Conservation (phyloP, 2,329 filamentous ascomycete species). For the Monosporascus cannonballus region DNA sequence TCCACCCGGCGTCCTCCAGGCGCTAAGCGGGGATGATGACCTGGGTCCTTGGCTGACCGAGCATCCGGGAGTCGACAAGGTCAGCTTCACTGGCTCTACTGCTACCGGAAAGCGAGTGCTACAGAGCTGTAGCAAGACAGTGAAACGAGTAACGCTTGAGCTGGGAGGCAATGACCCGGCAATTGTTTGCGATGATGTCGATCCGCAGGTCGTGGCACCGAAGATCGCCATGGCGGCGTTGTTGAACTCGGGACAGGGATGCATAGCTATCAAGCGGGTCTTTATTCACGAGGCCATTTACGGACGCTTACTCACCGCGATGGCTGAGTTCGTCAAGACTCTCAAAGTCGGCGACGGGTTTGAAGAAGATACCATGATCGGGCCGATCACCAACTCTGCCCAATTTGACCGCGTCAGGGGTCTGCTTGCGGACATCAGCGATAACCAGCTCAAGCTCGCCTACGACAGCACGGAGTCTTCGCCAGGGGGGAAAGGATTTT, state of each 20-base stretch:
- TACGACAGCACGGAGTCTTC: constrained; percentile 2
- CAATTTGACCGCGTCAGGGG: constrained; percentile 19
- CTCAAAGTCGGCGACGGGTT: constrained; percentile 3
- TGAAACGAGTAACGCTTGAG: constrained; percentile 57
- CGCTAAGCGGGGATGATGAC: constrained; percentile 52
- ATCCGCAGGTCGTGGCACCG: constrained; percentile 30
- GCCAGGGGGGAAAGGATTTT: constrained; percentile 5
- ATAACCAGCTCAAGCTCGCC: constrained; percentile 12
- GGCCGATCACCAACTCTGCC: constrained; percentile 15
- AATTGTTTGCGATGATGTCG: constrained; percentile 53
- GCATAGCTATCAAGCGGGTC: constrained; percentile 43
- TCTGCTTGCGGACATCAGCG: constrained; percentile 17
- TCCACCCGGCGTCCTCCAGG: constrained; percentile 57
- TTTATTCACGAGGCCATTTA: constrained; percentile 51
- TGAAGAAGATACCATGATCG: constrained; percentile 6
- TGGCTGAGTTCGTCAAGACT: constrained; percentile 28
- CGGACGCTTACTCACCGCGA: constrained; percentile 34
- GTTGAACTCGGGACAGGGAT: constrained; percentile 47
- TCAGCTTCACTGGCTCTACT: constrained; percentile 58
- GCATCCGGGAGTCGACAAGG: constrained; percentile 56
- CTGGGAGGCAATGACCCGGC: constrained; percentile 56
- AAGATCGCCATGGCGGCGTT: constrained; percentile 31
- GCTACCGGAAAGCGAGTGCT: constrained; percentile 56
- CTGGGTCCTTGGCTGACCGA: constrained; percentile 53
- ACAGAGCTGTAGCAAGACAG: constrained; percentile 46